Conservation (phyloP, 495 filamentous ascomycete genomes). For the Wilcoxina mikolae region DNA sequence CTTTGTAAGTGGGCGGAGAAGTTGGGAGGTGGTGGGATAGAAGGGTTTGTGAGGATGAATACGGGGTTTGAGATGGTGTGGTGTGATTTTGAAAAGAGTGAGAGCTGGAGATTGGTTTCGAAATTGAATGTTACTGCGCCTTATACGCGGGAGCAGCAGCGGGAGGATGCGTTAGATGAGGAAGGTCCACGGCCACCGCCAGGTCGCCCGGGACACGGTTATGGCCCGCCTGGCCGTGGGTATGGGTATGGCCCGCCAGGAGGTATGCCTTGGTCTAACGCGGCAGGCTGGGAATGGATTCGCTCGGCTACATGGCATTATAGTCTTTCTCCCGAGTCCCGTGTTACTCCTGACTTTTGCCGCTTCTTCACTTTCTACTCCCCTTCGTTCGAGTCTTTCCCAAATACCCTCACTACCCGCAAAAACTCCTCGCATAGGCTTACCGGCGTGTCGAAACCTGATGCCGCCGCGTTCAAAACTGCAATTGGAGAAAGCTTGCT, state of each 20-base stretch:
- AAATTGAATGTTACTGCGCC: conserved; percentile 33
- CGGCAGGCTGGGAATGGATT: conserved; percentile 16
- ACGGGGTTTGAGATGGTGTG: conserved; percentile 36
- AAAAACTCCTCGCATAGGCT: conserved; percentile 10
- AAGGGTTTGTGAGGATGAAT: conserved; percentile 37
- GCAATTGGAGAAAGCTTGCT: conserved; percentile 7
- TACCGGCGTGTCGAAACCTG: not conserved
- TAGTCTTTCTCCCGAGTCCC: conserved; percentile 5
- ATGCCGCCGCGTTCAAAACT: conserved; percentile 7
- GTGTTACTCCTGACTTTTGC: conserved; percentile 12
- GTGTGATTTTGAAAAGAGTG: conserved; percentile 30
- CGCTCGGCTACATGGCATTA: conserved; percentile 15
- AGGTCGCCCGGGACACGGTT: conserved; percentile 1
- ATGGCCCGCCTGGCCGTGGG: not conserved
- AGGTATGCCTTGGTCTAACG: conserved; percentile 4
- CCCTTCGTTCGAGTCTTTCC: conserved; percentile 1
- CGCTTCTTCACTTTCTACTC: conserved; percentile 15
- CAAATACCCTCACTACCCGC: not conserved
- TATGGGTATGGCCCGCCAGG: not conserved
- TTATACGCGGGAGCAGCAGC: not conserved
- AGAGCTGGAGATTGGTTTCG: conserved; percentile 21
- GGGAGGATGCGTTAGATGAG: not conserved
- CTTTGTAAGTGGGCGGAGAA: conserved; percentile 31
- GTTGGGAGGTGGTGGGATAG: conserved; percentile 26
- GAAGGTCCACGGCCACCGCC: not conserved